Base-by-base conservation (phyloP, 331 rosid genomes). In the Dryas integrifolia region DNA sequence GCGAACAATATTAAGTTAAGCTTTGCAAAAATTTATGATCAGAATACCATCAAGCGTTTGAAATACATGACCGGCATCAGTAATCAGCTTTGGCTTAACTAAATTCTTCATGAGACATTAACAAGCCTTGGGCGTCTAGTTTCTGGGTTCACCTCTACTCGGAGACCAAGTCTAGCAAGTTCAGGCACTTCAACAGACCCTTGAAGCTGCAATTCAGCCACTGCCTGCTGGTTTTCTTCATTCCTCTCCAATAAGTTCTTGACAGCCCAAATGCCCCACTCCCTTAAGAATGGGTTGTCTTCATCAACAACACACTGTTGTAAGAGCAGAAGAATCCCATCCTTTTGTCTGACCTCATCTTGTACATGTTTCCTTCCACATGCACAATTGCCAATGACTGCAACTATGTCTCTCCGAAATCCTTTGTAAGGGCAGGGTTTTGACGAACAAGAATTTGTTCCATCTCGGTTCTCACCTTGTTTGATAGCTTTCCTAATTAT, bases 271-370 rank as follows among this genome's bases (percentile, higher is more conserved):
- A 88, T 81, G 55, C 92, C 96, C 92, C 98, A 88, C 79, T 94
- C 97, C 83, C 96, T 94, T 76, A 88, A 60, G 80, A 77, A 94
- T 11, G 96, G 96, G 70, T 89, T 89, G 47, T 91, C 95, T 38
- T 94, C 93, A 67, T 94, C 97, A 18, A 82, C 66, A 59, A 89
- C 96, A 80, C 97, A 91, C 65, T 91, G 92, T 77, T 91, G 98
- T 64, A 91, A 80, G 52, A 91, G 85, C 77, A 94, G 73, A 58
- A 89, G 87, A 61, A 94, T 78, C 73, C 92, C 89, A 56, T 84
- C 79, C 68, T 65, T 82, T 58, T 74, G 63, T 72, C 95, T 77
- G 35, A 94, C 81, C 43, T 81, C 88, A 45, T 94, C 87, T 79
- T 94, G 97, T 43, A 84, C 91, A 24, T 47, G 73, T 82, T 83